A percentile compares a stretch with the other conserved stretches of the same genome.
Evolutionary conservation across 2,329 filamentous ascomycete genomes (phyloP).

Genomic region (Bipolaris zeicola): DNA sequence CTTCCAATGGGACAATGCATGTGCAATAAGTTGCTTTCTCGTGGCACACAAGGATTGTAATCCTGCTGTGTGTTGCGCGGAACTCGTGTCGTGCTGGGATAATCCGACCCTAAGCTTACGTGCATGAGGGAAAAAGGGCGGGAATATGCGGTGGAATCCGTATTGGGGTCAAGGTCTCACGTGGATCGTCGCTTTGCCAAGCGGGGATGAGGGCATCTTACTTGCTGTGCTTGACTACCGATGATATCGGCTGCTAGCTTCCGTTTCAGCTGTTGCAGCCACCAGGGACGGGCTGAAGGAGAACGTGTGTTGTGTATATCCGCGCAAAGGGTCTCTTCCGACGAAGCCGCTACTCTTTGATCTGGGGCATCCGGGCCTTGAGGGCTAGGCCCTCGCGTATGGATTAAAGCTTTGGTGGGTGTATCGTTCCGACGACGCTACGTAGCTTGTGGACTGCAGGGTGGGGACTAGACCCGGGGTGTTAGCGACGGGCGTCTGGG

Average conservation of each 20-base stretch:
- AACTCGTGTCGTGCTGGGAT: neutral
- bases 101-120: neutral
- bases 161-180: neutral
- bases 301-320: no score
- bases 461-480: neutral
- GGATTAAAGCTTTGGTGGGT: neutral
- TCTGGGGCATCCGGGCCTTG: neutral
- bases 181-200: neutral
- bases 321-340: neutral
- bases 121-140: neutral
- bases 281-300: no score
- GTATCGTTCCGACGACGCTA: neutral
- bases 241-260: neutral
- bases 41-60: neutral
- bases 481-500: neutral
- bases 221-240: neutral
- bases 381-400: neutral
- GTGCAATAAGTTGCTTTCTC: neutral
- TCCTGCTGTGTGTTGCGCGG: neutral
- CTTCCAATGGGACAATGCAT: neutral
- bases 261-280: neutral
- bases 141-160: neutral
- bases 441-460: neutral
- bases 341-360: no score
- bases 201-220: neutral